Evolutionary conservation across 1,284 basidiomycete species (phyloP).

Genomic region (Sporisorium iseilematis-ciliati): DNA sequence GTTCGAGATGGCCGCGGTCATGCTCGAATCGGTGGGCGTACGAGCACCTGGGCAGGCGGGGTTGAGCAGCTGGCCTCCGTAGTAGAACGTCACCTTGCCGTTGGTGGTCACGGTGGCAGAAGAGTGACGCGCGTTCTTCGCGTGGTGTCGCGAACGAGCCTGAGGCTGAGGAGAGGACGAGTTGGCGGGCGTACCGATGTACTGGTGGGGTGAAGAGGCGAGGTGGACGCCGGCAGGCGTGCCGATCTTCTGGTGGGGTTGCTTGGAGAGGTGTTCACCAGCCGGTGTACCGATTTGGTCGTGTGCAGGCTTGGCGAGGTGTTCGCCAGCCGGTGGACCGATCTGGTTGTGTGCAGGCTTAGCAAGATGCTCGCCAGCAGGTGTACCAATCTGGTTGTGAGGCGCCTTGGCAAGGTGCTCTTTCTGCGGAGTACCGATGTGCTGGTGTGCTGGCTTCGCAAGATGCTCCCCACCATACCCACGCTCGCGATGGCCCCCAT

Average conservation of each 20-base stretch:
- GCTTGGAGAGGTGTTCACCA: not conserved
- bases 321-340: too few relatives aligned
- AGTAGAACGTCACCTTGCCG: conserved; percentile 45
- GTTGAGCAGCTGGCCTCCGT: conserved; percentile 27
- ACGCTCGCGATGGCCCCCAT: not conserved
- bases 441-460: too few relatives aligned
- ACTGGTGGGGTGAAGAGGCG: not conserved
- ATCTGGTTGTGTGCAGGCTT: too few relatives aligned
- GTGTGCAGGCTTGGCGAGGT: too few relatives aligned
- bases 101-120: too few relatives aligned
- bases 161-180: too few relatives aligned
- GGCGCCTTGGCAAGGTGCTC: not conserved
- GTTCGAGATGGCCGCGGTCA: conserved; percentile 41
- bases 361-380: too few relatives aligned
- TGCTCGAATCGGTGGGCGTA: conserved; percentile 24
- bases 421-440: not conserved
- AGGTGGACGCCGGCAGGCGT: not conserved
- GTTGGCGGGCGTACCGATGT: conserved; percentile 1
- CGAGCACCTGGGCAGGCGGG: conserved; percentile 27
- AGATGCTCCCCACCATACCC: too few relatives aligned
- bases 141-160: conserved; percentile 18
- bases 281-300: not conserved
- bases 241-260: not conserved
- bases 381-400: not conserved
- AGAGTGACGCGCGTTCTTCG: not conserved